Percentiles rank a stretch among this genome's conserved stretches.
Evolutionary conservation across 768 basidiomycete genomes (phyloP).

Genomic region (Amanita subjunquillea): DNA sequence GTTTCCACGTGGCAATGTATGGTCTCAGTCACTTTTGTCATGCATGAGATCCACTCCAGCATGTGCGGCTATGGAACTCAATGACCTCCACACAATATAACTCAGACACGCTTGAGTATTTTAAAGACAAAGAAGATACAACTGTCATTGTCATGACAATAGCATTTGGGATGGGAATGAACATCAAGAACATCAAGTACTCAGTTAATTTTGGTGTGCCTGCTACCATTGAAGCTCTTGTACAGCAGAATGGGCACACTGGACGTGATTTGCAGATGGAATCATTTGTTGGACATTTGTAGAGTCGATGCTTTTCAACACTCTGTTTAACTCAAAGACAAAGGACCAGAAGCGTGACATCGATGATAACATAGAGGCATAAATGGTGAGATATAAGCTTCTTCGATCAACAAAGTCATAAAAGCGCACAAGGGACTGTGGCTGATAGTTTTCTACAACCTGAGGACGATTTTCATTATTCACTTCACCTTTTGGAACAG

Average conservation of each 20-base stretch:
- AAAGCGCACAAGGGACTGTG: background rate
- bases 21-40: background rate
- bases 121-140: constrained; percentile 7
- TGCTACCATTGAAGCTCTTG: constrained; percentile 6
- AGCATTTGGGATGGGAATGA: constrained; percentile 15
- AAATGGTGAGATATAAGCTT: too few species aligned
- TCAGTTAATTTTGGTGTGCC: constrained; percentile 13
- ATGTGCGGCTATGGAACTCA: constrained; percentile 5
- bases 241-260: constrained; percentile 12
- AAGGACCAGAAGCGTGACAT: background rate
- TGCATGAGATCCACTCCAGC: too few species aligned
- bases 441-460: background rate
- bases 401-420: too few species aligned
- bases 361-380: background rate
- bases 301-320: constrained; percentile 1
- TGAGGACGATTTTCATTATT: background rate
- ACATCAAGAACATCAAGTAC: constrained; percentile 10
- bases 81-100: constrained; percentile 11
- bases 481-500: background rate
- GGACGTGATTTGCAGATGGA: constrained; percentile 8
- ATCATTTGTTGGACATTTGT: constrained; percentile 11
- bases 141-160: constrained; percentile 12
- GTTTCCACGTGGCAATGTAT: constrained; percentile 11
- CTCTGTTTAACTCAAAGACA: background rate
- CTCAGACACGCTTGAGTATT: constrained; percentile 8